Conservation (phyloP, 192 early-diverging fungal species). For the Gigaspora rosea region DNA sequence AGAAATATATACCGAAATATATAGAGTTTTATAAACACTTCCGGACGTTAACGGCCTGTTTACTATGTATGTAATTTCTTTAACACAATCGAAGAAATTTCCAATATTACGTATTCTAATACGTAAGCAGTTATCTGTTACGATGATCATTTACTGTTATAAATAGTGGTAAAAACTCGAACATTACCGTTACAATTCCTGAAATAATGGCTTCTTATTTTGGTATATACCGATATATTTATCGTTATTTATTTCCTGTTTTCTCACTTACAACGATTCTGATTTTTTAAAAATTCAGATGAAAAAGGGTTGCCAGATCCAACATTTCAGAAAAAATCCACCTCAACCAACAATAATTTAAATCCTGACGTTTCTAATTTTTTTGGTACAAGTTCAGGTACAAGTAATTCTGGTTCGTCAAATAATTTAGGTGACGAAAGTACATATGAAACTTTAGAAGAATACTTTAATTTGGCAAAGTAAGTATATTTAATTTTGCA, state of each 20-base stretch:
- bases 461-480: slow-evolving; percentile 10
- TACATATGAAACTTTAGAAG: neutral
- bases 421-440: neutral
- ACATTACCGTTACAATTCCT: too few relatives aligned
- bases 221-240: neutral
- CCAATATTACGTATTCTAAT: too few relatives aligned
- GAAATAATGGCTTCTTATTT: slow-evolving; percentile 20
- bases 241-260: neutral
- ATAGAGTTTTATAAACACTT: too few relatives aligned
- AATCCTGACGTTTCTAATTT: slow-evolving; percentile 12
- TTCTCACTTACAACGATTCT: neutral
- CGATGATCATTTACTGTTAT: too few relatives aligned
- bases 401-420: neutral
- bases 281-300: neutral
- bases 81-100: too few relatives aligned
- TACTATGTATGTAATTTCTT: too few relatives aligned
- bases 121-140: too few relatives aligned
- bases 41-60: too few relatives aligned
- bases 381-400: slow-evolving; percentile 2
- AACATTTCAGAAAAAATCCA: neutral
- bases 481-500: neutral
- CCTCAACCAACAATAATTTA: neutral
- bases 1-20: too few relatives aligned
- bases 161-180: too few relatives aligned
- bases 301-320: slow-evolving; percentile 20